phyloP scores from a whole-genome alignment of 306 rosid genomes.

The Leucaena leucocephala region DNA sequence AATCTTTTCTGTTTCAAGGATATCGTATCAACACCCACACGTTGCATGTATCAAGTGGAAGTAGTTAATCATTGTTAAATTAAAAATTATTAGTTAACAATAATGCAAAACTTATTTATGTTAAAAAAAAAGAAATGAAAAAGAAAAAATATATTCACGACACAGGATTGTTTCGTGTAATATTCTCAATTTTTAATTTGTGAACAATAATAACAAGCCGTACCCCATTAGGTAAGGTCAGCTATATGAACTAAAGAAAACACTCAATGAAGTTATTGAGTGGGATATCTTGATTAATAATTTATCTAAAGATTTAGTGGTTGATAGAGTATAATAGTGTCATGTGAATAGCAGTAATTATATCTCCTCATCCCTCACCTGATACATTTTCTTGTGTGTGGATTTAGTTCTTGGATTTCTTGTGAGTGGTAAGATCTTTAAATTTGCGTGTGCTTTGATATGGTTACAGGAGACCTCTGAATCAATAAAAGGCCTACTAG shows the following conservation, averaged over 20 bases:
- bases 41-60: neutral
- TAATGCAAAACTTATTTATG: neutral
- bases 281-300: no score
- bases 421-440: neutral
- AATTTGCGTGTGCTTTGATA: slow-evolving; percentile 29
- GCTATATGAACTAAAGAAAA: no score
- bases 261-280: no score
- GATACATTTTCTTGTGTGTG: neutral
- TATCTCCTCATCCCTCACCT: neutral
- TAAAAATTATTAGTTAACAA: neutral
- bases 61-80: neutral
- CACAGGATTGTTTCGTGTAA: neutral
- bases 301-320: no score
- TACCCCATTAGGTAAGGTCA: no score
- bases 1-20: neutral
- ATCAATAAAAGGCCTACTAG: slow-evolving; percentile 65
- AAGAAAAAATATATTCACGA: neutral
- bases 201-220: neutral
- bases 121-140: neutral
- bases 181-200: neutral
- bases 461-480: slow-evolving; percentile 64
- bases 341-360: neutral
- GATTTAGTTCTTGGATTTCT: neutral
- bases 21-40: neutral
- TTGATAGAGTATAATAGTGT: no score